Conservation (phyloP, 805 yeast genomes). For the Pichia paraexigua region DNA sequence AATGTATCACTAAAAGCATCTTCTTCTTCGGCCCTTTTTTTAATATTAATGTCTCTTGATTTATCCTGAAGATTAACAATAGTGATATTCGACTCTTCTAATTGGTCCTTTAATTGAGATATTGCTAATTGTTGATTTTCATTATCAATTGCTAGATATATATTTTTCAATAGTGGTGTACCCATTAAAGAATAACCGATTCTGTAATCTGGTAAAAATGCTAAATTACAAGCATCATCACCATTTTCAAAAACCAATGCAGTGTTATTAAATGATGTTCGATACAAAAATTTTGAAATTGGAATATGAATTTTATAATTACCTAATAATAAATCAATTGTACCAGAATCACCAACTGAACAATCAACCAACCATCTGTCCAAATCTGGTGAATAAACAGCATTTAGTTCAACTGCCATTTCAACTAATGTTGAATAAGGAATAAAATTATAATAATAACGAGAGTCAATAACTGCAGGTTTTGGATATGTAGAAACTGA, state of each 20-base stretch:
- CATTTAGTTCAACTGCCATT: slow-evolving; percentile 63
- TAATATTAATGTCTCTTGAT: background rate
- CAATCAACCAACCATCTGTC: slow-evolving; percentile 60
- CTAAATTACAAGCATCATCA: slow-evolving; percentile 47
- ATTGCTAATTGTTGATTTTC: slow-evolving; percentile 49
- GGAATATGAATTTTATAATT: slow-evolving; percentile 44
- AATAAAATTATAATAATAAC: slow-evolving; percentile 40
- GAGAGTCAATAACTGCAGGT: slow-evolving; percentile 55
- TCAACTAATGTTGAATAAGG: slow-evolving; percentile 52
- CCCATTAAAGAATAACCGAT: slow-evolving; percentile 53
- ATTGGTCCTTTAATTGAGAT: slow-evolving; percentile 31
- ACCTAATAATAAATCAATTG: slow-evolving; percentile 46
- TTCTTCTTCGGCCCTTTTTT: background rate
- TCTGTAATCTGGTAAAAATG: slow-evolving; percentile 38
- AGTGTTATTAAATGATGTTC: slow-evolving; percentile 30
- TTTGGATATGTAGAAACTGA: slow-evolving; percentile 29
- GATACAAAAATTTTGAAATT: slow-evolving; percentile 36
- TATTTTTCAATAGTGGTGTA: slow-evolving; percentile 42
- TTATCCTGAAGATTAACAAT: background rate
- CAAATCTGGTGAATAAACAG: slow-evolving; percentile 42
- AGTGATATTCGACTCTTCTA: slow-evolving; percentile 16
- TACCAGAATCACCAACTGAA: slow-evolving; percentile 41
- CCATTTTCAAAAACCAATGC: slow-evolving; percentile 45
- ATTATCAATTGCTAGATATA: slow-evolving; percentile 57
- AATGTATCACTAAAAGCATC: background rate